Percentiles rank a stretch among this genome's conserved stretches.
phyloP scores from a whole-genome alignment of 2,329 filamentous ascomycete species.

The Blumeria hordei region DNA sequence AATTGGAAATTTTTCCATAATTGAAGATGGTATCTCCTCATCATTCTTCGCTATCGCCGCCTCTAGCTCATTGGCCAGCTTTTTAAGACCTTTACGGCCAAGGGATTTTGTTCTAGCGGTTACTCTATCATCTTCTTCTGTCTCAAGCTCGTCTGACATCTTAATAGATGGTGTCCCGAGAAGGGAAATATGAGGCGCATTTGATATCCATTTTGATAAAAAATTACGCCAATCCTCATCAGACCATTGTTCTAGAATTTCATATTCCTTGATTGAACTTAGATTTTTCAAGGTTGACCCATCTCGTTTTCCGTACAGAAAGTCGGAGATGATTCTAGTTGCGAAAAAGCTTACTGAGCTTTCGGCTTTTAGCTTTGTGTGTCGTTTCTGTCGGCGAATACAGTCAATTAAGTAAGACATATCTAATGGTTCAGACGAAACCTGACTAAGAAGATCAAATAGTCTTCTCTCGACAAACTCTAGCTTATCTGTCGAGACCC shows the following conservation, averaged over 20 bases:
- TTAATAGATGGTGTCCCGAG: conserved; percentile 66
- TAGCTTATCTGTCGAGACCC: conserved; percentile 70
- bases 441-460: conserved; percentile 60
- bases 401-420: conserved; percentile 81
- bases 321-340: conserved; percentile 71
- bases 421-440: conserved; percentile 57
- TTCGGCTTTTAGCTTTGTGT: conserved; percentile 66
- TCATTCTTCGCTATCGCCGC: conserved; percentile 76
- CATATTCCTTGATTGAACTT: conserved; percentile 31
- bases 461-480: conserved; percentile 65
- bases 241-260: conserved; percentile 52
- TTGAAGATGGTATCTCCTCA: conserved; percentile 52
- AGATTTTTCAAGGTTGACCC: conserved; percentile 49
- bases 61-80: conserved; percentile 52
- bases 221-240: conserved; percentile 69
- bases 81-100: conserved; percentile 57
- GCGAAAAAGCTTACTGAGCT: conserved; percentile 60
- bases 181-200: conserved; percentile 70
- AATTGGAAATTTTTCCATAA: conserved; percentile 64
- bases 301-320: conserved; percentile 68
- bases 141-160: conserved; percentile 59
- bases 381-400: conserved; percentile 55
- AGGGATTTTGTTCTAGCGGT: conserved; percentile 56
- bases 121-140: conserved; percentile 55
- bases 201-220: conserved; percentile 59